Percentiles rank a stretch among this genome's conserved stretches.
These are phyloP conservation scores for Ophiosphaerella narmari DNA, from an alignment of 2,329 filamentous ascomycete species.

Conservation along the genomic window DNA sequence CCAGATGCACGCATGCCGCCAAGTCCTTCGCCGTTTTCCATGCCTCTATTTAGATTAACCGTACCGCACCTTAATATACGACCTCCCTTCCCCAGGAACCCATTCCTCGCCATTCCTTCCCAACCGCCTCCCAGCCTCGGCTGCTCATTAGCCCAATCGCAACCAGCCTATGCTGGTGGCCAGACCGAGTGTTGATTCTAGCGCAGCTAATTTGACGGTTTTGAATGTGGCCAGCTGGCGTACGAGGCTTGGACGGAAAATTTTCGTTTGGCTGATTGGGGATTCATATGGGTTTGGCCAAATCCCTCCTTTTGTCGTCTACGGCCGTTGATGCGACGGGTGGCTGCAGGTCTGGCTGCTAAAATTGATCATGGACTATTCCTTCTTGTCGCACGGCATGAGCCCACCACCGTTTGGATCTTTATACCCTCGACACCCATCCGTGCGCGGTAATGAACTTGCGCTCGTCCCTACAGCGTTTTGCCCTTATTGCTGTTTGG, in stretches of 20 bases:
- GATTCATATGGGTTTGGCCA: not conserved
- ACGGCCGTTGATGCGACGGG: conserved; percentile 3
- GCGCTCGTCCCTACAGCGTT: not conserved
- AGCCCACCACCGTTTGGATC: not conserved
- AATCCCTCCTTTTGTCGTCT: not conserved
- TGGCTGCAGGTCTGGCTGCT: conserved; percentile 3
- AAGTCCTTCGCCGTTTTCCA: conserved; percentile 4
- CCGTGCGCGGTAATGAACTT: not conserved
- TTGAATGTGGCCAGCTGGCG: not conserved
- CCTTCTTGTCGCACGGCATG: not conserved
- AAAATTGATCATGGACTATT: not conserved
- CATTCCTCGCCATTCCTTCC: not conserved
- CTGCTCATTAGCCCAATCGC: not conserved
- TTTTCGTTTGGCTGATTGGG: conserved; percentile 6
- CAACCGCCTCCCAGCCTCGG: not conserved
- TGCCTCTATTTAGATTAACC: conserved; percentile 23
- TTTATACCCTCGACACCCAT: not conserved
- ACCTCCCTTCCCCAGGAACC: conserved; percentile 9
- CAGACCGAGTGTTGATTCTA: not conserved
- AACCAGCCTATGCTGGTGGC: not conserved
- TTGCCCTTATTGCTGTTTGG: not conserved
- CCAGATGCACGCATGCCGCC: conserved; percentile 5
- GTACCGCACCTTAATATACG: conserved; percentile 12
- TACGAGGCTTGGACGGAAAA: conserved; percentile 1
- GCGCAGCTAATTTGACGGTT: not conserved